Conservation (phyloP, 2,329 filamentous ascomycete genomes). For the Xylariales sp. region DNA sequence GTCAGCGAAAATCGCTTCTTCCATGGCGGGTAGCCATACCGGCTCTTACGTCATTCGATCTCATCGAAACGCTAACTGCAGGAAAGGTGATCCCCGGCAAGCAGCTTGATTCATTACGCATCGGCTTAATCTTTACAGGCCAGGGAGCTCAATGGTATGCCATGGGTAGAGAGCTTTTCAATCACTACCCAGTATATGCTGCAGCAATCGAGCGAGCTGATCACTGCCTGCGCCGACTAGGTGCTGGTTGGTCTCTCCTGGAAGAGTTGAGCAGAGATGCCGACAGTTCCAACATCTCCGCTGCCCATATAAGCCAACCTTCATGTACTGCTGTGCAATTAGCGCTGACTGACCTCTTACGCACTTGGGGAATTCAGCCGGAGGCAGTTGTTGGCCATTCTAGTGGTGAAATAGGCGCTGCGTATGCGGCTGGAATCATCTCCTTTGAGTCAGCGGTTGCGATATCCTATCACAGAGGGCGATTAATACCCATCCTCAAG, state of each 20-base stretch:
- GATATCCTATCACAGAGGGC: constrained; percentile 14
- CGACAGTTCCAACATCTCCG: background rate
- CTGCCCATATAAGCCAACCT: background rate
- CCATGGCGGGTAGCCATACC: background rate
- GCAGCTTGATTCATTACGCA: background rate
- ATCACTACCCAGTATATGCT: constrained; percentile 1
- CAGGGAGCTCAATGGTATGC: constrained; percentile 12
- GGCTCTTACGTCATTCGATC: background rate
- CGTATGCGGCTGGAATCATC: constrained; percentile 26
- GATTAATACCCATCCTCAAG: constrained; percentile 1
- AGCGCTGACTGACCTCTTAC: constrained; percentile 1
- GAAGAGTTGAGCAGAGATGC: background rate
- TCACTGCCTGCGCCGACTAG: background rate
- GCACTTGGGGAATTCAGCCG: constrained; percentile 10
- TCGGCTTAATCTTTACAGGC: constrained; percentile 9
- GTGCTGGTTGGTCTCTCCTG: background rate
- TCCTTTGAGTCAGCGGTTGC: constrained; percentile 13
- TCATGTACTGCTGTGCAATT: constrained; percentile 1
- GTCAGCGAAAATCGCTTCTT: background rate
- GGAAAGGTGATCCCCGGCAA: background rate
- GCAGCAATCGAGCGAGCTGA: background rate
- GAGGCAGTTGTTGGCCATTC: constrained; percentile 17
- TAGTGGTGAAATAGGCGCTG: constrained; percentile 28
- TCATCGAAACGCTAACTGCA: background rate
- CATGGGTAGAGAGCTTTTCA: constrained; percentile 8